A percentile compares a stretch with the other conserved stretches of the same genome.
Evolutionary conservation across 768 basidiomycete genomes (phyloP).

Genomic region (Russula sp.): DNA sequence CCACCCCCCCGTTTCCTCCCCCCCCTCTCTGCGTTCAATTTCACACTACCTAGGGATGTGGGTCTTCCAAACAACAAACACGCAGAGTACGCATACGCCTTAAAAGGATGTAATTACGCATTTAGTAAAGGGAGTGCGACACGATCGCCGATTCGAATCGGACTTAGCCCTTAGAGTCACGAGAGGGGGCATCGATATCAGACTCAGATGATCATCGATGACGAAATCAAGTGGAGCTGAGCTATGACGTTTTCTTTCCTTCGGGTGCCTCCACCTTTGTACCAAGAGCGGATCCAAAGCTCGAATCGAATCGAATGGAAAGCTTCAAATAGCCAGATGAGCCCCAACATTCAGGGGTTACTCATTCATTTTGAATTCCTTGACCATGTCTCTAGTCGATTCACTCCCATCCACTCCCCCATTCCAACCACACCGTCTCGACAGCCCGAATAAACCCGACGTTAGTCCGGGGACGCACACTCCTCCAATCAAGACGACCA

Average conservation of each 20-base stretch:
- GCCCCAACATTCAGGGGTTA: slow-evolving; percentile 8
- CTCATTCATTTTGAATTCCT: slow-evolving; percentile 2
- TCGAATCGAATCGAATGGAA: neutral
- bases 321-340: slow-evolving; percentile 14
- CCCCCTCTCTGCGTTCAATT: no score
- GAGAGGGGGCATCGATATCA: neutral
- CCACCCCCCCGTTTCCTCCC: neutral
- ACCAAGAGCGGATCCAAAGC: slow-evolving; percentile 11
- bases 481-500: slow-evolving; percentile 18
- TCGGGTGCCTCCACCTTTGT: neutral
- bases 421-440: neutral
- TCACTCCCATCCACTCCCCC: neutral
- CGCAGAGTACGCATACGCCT: neutral
- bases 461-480: neutral
- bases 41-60: neutral
- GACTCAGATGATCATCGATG: slow-evolving; percentile 2
- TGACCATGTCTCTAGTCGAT: slow-evolving; percentile 5
- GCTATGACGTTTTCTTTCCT: neutral
- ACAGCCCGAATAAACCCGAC: neutral
- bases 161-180: neutral
- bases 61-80: neutral
- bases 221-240: slow-evolving; percentile 14
- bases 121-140: no score
- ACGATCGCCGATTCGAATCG: neutral
- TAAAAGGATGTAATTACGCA: neutral